A percentile compares a stretch with the other conserved stretches of the same genome.
Conservation (phyloP, 768 basidiomycete genomes). For the Pisolithus sp. region DNA sequence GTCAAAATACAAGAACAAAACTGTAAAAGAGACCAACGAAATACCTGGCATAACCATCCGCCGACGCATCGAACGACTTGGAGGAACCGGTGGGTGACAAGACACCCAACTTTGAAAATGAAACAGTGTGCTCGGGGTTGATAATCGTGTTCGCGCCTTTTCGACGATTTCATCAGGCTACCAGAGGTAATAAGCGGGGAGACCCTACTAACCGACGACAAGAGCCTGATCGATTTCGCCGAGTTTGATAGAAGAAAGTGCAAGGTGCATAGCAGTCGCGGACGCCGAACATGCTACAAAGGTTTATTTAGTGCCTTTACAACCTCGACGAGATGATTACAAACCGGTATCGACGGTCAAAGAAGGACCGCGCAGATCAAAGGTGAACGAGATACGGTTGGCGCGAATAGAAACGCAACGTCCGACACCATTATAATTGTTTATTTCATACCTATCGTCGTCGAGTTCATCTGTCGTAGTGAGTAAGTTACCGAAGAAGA, state of each 20-base stretch:
- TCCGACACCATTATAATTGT: conserved; percentile 24
- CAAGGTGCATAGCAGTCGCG: conserved; percentile 43
- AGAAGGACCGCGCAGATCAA: conserved; percentile 41
- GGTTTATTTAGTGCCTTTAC: no score
- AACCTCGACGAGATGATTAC: not conserved
- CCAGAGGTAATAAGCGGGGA: not conserved
- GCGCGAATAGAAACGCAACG: conserved; percentile 26
- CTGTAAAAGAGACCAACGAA: not conserved
- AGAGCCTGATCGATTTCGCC: conserved; percentile 46
- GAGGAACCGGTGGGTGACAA: conserved; percentile 31
- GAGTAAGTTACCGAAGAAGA: conserved; percentile 32
- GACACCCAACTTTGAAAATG: conserved; percentile 24
- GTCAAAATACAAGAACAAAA: not conserved
- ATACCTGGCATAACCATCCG: conserved; percentile 26
- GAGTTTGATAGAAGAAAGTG: conserved; percentile 34
- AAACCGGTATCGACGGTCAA: conserved; percentile 35
- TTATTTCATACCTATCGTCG: conserved; percentile 22
- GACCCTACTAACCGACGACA: conserved; percentile 23
- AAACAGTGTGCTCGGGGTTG: conserved; percentile 22
- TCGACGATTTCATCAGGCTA: not conserved
- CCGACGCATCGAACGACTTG: conserved; percentile 27
- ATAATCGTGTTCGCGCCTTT: conserved; percentile 24
- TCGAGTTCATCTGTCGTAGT: conserved; percentile 23
- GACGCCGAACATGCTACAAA: conserved; percentile 37
- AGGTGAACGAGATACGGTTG: conserved; percentile 29